Conservation (phyloP, 805 yeast genomes). For the Saccharomyces jurei region DNA sequence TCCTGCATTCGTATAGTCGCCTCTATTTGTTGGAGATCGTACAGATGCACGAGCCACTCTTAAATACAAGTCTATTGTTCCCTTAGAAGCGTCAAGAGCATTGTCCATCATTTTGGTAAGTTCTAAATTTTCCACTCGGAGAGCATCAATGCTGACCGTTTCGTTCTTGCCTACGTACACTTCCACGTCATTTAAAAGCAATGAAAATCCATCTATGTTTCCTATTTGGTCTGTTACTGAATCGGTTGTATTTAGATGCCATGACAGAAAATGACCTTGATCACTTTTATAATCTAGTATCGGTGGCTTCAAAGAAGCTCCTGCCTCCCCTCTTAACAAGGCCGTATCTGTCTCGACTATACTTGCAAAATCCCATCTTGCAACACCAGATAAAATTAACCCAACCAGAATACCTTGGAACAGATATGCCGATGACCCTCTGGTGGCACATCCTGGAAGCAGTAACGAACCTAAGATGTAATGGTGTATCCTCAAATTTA, state of each 20-base stretch:
- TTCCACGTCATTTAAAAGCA: slow-evolving; percentile 75
- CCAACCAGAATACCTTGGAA: slow-evolving; percentile 85
- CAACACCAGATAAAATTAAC: slow-evolving; percentile 70
- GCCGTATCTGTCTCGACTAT: slow-evolving; percentile 69
- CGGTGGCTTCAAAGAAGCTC: slow-evolving; percentile 45
- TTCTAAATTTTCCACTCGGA: slow-evolving; percentile 28
- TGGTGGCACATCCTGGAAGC: slow-evolving; percentile 76
- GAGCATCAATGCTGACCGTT: slow-evolving; percentile 35
- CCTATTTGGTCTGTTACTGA: slow-evolving; percentile 18
- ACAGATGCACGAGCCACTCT: slow-evolving; percentile 48
- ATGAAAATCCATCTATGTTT: slow-evolving; percentile 45
- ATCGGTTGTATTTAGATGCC: slow-evolving; percentile 18
- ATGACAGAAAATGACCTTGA: slow-evolving; percentile 21
- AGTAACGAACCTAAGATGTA: slow-evolving; percentile 69
- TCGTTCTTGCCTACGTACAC: slow-evolving; percentile 50
- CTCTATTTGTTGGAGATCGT: slow-evolving; percentile 32
- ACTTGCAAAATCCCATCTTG: slow-evolving; percentile 91
- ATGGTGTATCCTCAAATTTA: slow-evolving; percentile 73
- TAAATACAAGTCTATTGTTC: slow-evolving; percentile 35
- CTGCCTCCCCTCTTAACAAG: slow-evolving; percentile 67
- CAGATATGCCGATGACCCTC: slow-evolving; percentile 59
- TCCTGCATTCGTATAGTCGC: slow-evolving; percentile 66
- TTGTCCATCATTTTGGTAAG: slow-evolving; percentile 27
- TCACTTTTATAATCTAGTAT: slow-evolving; percentile 22
- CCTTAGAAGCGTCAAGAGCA: slow-evolving; percentile 27